Conservation (phyloP, 257 asterid species). For the Solanum tarapatanum region DNA sequence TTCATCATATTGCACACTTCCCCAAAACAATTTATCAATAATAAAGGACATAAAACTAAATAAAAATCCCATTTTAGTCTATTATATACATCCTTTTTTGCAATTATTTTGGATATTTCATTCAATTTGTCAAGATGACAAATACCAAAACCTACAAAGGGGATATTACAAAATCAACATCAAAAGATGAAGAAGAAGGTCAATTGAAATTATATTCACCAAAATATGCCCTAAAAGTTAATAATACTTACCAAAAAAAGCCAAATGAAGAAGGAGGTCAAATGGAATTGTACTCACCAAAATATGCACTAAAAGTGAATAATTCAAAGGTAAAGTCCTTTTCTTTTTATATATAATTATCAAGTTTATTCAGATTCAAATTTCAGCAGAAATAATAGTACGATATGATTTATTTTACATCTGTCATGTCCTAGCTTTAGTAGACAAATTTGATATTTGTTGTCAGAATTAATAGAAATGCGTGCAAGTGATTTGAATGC, state of each 20-base stretch:
- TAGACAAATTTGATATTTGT: background rate
- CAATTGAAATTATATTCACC: background rate
- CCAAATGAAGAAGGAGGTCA: background rate
- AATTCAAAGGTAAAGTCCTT: background rate
- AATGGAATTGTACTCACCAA: conserved; percentile 4
- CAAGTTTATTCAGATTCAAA: background rate
- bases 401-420: no score
- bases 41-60: background rate
- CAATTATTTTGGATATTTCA: background rate
- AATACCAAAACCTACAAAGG: background rate
- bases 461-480: no score
- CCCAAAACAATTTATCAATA: background rate
- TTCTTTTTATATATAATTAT: background rate
- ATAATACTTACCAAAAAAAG: background rate
- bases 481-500: background rate
- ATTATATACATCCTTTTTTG: background rate
- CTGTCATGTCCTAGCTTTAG: background rate
- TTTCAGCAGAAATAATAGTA: background rate
- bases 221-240: background rate
- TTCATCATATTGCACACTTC: background rate
- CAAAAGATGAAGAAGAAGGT: background rate
- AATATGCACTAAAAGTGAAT: background rate
- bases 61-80: background rate
- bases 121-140: background rate
- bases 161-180: background rate